phyloP scores from a whole-genome alignment of 176 grass and related monocot species.

The Ensete ventricosum region DNA sequence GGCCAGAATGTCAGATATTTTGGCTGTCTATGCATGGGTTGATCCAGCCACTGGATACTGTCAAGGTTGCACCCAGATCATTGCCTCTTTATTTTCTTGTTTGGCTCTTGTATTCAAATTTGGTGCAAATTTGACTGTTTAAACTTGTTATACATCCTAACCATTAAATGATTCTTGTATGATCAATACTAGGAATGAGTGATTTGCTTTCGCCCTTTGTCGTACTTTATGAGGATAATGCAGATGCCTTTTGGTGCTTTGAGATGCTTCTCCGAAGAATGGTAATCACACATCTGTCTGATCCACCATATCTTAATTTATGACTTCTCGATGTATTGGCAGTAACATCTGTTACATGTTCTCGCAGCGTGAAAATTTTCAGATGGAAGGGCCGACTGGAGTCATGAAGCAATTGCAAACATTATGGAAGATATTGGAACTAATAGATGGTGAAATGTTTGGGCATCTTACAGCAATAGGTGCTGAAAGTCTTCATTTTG shows the following conservation, averaged over 20 bases:
- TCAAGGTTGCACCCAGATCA: conserved; percentile 48
- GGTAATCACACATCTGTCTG: conserved; percentile 34
- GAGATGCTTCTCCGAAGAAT: conserved; percentile 97
- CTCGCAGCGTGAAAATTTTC: conserved; percentile 93
- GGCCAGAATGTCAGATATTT: conserved; percentile 99
- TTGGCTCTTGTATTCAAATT: conserved; percentile 9
- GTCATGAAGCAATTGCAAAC: conserved; percentile 94
- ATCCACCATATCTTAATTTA: conserved; percentile 23
- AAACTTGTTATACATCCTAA: background rate
- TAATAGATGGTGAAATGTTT: conserved; percentile 78
- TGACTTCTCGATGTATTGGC: conserved; percentile 13
- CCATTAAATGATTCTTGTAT: conserved; percentile 11
- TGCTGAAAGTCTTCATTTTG: conserved; percentile 98
- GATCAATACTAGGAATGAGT: conserved; percentile 70
- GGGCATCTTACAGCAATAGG: conserved; percentile 82
- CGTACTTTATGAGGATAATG: conserved; percentile 88
- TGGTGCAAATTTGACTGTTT: conserved; percentile 14
- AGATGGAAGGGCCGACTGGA: conserved; percentile 92
- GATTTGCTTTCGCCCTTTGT: conserved; percentile 99
- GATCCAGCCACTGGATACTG: conserved; percentile 98
- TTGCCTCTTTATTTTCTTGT: conserved; percentile 6
- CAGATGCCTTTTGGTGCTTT: conserved; percentile 99
- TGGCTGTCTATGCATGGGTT: conserved; percentile 99
- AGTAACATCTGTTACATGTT: conserved; percentile 18
- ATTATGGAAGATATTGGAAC: conserved; percentile 86